A percentile compares a stretch with the other conserved stretches of the same genome.
Conservation (phyloP, 352 stramenopile species). For the Aphanomyces cochlioides region DNA sequence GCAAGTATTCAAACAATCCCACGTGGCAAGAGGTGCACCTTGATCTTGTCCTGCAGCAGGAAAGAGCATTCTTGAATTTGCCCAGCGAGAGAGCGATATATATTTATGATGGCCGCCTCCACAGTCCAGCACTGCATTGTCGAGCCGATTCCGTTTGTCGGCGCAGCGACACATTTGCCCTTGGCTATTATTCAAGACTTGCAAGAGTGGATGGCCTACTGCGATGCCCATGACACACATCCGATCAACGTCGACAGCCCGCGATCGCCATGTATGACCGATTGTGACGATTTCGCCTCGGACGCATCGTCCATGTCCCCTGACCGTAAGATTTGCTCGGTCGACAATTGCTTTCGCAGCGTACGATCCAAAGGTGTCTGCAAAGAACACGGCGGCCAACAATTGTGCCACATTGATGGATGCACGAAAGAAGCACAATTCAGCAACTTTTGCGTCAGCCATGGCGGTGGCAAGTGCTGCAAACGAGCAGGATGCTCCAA, state of each 20-base stretch:
- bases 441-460: conserved; percentile 81
- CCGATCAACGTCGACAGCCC: background rate
- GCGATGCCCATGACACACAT: background rate
- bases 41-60: background rate
- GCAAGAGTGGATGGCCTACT: background rate
- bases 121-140: background rate
- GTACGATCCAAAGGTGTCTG: conserved; percentile 84
- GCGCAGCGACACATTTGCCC: background rate
- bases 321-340: conserved; percentile 49
- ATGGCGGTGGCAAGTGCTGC: conserved; percentile 84
- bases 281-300: background rate
- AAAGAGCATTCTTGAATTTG: background rate
- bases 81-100: background rate
- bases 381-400: conserved; percentile 77
- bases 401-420: conserved; percentile 77
- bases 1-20: background rate
- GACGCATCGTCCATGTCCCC: background rate
- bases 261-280: background rate
- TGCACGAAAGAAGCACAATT: conserved; percentile 86
- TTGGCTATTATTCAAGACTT: background rate
- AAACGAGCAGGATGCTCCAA: conserved; percentile 78
- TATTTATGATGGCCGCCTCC: background rate
- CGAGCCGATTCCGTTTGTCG: background rate
- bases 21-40: background rate
- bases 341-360: conserved; percentile 59